Base-by-base conservation (phyloP, 768 basidiomycete genomes). In the Tricholoma bakamatsutake region DNA sequence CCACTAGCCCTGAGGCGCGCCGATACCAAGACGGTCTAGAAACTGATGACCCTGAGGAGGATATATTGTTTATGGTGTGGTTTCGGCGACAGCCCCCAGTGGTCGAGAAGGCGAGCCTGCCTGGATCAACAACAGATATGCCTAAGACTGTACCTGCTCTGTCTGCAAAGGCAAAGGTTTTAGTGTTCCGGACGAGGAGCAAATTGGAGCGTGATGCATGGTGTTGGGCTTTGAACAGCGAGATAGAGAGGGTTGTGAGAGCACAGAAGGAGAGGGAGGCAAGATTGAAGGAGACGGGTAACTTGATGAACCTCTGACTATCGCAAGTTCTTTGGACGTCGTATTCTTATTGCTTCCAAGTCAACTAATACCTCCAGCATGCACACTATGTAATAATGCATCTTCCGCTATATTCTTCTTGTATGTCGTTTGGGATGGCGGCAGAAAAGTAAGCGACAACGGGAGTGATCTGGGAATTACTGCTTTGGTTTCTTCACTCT, bases 201-300 rank as follows among this genome's bases (percentile, higher is more conserved):
- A 84, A 85, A 71, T 74, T 98, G 35, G 96, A 98, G 69, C 76
- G 95, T 28, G 94, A 98, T 68, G 79, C 87, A 28, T 98, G 95
- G 95, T 93, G 93, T 62, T 97, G 90, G 88, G 92, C 91, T 0
- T 71, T 98, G 61, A 93, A 91, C 58, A 81, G 81, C 45, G 93
- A 96, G 72, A 93, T 97, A 58, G 93, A 98, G 71, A 85, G 84
- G 66, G 71, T 88, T 12, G 82, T 82, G 37, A 76, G 90, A 64
- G 71, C 71, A 8, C 82, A 84, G 62, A 73, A 66, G 58, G 80
- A 79, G 17, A 75, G 90, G 60, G 93, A 95, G 67, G 77, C 75
- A 40, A 78, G 69, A 61, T 67, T 90, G 63, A 78, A 88, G 65
- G 80, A 84, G 52, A 76, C 76, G 9, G 93, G 92, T 7, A 77